These are phyloP conservation scores for Fraxinus xanthoxyloides DNA, from an alignment of 305 asterid genomes.

Conservation along the genomic window DNA sequence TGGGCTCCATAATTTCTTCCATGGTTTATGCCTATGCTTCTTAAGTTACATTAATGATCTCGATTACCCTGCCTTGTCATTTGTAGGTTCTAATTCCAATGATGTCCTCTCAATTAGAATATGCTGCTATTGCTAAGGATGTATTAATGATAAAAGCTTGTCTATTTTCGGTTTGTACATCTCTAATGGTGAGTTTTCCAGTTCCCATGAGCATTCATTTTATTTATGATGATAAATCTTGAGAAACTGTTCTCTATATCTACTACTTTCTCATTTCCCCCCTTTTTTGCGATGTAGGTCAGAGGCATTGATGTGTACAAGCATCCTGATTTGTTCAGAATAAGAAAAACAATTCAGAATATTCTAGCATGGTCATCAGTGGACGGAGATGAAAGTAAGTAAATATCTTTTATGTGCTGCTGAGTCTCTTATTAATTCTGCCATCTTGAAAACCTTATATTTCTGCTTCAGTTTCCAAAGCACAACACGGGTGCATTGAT, in stretches of 20 bases:
- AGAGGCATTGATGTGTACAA: slow-evolving; percentile 50
- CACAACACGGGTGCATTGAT: slow-evolving; percentile 96
- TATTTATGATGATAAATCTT: slow-evolving; percentile 17
- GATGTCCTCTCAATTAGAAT: slow-evolving; percentile 56
- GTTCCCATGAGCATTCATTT: slow-evolving; percentile 14
- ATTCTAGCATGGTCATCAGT: slow-evolving; percentile 64
- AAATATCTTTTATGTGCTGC: slow-evolving; percentile 5
- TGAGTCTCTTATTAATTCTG: slow-evolving; percentile 19
- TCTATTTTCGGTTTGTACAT: slow-evolving; percentile 73
- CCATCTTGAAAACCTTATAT: slow-evolving; percentile 9
- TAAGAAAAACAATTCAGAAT: slow-evolving; percentile 48
- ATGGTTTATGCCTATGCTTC: not conserved
- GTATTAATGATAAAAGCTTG: slow-evolving; percentile 65
- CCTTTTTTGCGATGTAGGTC: slow-evolving; percentile 41
- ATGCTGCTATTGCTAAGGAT: slow-evolving; percentile 54
- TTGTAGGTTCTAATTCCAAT: slow-evolving; percentile 80
- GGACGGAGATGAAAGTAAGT: slow-evolving; percentile 68
- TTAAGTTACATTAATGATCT: slow-evolving; percentile 4
- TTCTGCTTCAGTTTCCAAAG: slow-evolving; percentile 65
- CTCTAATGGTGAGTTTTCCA: slow-evolving; percentile 62
- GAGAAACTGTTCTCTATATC: slow-evolving; percentile 5
- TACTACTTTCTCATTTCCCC: not conserved
- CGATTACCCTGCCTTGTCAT: slow-evolving; percentile 20
- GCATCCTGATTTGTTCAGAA: slow-evolving; percentile 49
- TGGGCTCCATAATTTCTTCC: not conserved